These are phyloP conservation scores for Bauhinia variegata DNA, from an alignment of 306 rosid species.

Conservation along the genomic window DNA sequence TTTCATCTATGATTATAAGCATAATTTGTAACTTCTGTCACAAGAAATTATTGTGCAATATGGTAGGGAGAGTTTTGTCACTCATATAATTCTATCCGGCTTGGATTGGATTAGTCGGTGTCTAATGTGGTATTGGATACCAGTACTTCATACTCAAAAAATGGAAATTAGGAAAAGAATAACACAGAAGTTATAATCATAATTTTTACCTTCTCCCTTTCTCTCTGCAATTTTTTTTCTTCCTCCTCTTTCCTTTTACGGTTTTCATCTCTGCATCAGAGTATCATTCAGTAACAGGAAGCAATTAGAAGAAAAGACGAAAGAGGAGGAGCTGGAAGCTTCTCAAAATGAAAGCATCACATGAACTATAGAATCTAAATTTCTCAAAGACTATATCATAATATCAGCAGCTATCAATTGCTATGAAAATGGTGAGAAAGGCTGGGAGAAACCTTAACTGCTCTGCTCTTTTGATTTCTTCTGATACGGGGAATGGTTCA, in stretches of 20 bases:
- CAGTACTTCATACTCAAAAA: too few species aligned
- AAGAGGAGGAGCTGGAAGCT: neutral
- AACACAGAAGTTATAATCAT: too few species aligned
- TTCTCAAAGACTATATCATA: constrained; percentile 1
- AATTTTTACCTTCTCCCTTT: constrained; percentile 77
- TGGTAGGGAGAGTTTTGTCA: too few species aligned
- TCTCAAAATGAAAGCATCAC: neutral
- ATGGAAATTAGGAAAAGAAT: too few species aligned
- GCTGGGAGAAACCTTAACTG: constrained; percentile 52
- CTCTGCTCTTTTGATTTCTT: constrained; percentile 65
- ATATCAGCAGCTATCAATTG: neutral
- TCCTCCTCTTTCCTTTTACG: constrained; percentile 44
- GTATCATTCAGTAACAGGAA: too few species aligned
- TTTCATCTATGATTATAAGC: neutral
- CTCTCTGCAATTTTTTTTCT: constrained; percentile 48
- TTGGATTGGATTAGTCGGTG: too few species aligned
- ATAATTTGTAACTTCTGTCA: neutral
- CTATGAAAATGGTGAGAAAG: constrained; percentile 11
- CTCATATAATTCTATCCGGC: too few species aligned
- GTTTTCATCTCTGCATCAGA: constrained; percentile 50
- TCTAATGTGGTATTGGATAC: too few species aligned
- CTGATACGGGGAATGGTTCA: constrained; percentile 58
- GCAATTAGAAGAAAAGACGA: constrained; percentile 24
- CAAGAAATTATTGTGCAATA: neutral
- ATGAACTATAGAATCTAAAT: neutral